phyloP scores from a whole-genome alignment of 352 stramenopile species.

The Phytophthora citricola region DNA sequence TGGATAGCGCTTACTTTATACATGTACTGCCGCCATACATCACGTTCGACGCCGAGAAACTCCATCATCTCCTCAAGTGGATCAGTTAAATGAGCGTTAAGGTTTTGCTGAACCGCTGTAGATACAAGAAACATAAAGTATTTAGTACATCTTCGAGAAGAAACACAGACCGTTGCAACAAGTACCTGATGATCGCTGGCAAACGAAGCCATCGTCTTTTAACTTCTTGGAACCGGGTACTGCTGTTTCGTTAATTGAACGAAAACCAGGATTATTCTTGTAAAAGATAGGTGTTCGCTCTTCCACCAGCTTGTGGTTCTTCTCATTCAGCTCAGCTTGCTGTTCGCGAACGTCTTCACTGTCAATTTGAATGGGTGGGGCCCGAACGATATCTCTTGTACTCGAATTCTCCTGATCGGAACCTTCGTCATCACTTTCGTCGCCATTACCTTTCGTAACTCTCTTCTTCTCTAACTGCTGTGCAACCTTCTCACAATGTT shows the following conservation, averaged over 20 bases:
- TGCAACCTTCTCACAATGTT: constrained; percentile 35
- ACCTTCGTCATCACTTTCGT: constrained; percentile 53
- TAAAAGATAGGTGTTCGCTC: constrained; percentile 75
- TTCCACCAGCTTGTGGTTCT: constrained; percentile 63
- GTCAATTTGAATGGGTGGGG: constrained; percentile 42
- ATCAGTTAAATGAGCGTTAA: constrained; percentile 81
- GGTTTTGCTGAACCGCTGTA: constrained; percentile 68
- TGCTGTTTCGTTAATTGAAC: constrained; percentile 45
- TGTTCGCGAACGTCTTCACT: constrained; percentile 44
- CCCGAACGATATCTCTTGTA: constrained; percentile 51
- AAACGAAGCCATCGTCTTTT: constrained; percentile 68
- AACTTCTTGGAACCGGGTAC: constrained; percentile 39
- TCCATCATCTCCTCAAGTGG: constrained; percentile 84
- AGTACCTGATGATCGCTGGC: constrained; percentile 75
- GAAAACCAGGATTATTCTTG: constrained; percentile 75
- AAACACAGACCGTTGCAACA: neutral
- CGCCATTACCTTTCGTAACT: constrained; percentile 17
- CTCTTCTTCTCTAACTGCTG: constrained; percentile 19
- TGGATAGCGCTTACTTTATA: constrained; percentile 60
- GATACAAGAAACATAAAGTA: constrained; percentile 2
- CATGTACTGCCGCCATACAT: constrained; percentile 83
- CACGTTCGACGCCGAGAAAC: constrained; percentile 76
- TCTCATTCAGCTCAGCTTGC: constrained; percentile 50
- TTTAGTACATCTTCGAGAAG: neutral
- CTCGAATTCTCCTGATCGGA: constrained; percentile 51